These are phyloP conservation scores for Phlebiopsis gigantea DNA, from an alignment of 768 basidiomycete genomes.

Conservation along the genomic window DNA sequence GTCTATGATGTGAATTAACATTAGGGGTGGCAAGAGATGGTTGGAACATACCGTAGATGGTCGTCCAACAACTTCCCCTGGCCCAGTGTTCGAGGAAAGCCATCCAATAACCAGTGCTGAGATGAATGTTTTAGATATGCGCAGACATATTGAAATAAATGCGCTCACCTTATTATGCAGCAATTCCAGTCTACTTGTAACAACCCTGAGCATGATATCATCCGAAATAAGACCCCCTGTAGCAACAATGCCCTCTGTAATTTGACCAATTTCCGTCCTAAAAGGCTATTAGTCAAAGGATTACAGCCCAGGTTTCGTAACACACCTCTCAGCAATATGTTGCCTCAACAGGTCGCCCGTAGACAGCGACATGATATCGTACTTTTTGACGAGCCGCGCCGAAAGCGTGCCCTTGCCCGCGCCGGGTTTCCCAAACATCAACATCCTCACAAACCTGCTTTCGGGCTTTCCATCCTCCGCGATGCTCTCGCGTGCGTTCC, in stretches of 20 bases:
- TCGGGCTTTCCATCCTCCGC: constrained; percentile 7
- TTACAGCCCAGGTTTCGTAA: neutral
- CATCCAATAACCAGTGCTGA: constrained; percentile 90
- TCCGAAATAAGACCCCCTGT: constrained; percentile 74
- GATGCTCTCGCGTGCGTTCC: constrained; percentile 31
- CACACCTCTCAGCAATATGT: constrained; percentile 65
- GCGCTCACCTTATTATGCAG: constrained; percentile 57
- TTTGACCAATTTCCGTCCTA: constrained; percentile 64
- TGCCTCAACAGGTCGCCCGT: constrained; percentile 84
- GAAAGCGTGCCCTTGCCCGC: constrained; percentile 85
- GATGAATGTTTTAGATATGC: constrained; percentile 1
- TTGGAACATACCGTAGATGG: constrained; percentile 54
- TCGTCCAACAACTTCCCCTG: constrained; percentile 78
- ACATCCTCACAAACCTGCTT: constrained; percentile 46
- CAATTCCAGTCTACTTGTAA: constrained; percentile 64
- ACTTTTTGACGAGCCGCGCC: constrained; percentile 69
- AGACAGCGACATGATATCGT: constrained; percentile 71
- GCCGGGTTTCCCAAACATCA: constrained; percentile 80
- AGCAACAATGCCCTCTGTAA: constrained; percentile 77
- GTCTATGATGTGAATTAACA: constrained; percentile 33
- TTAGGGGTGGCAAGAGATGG: neutral
- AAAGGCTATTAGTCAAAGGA: neutral
- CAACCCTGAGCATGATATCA: constrained; percentile 72
- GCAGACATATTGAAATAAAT: neutral
- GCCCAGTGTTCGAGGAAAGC: constrained; percentile 85